Percentiles rank a stretch among this genome's conserved stretches.
Evolutionary conservation across 371 early-diverging fungal genomes (phyloP).

Genomic region (Neoconidiobolus thromboides): DNA sequence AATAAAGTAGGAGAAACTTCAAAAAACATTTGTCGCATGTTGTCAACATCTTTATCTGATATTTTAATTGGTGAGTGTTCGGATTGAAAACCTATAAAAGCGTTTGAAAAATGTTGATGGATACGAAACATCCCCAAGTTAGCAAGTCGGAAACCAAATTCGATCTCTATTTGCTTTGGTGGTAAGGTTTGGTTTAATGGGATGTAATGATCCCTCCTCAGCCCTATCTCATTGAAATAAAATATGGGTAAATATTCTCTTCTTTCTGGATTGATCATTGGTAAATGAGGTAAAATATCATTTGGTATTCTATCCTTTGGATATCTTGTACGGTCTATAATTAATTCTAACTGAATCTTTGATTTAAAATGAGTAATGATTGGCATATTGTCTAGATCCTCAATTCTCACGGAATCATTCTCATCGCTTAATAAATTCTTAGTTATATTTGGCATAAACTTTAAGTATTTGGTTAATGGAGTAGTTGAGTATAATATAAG

Average conservation of each 20-base stretch:
- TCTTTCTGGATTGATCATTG: not conserved
- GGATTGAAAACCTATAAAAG: not conserved
- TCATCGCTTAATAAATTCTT: too few relatives aligned
- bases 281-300: slow-evolving; percentile 2
- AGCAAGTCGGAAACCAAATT: slow-evolving; percentile 5
- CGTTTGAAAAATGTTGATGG: not conserved
- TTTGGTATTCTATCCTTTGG: slow-evolving; percentile 3
- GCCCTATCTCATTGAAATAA: slow-evolving; percentile 20
- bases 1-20: slow-evolving; percentile 26
- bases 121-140: slow-evolving; percentile 23
- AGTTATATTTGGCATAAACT: too few relatives aligned
- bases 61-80: slow-evolving; percentile 11
- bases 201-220: slow-evolving; percentile 12
- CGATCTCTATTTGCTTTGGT: not conserved
- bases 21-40: slow-evolving; percentile 23
- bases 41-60: slow-evolving; percentile 19
- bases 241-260: slow-evolving; percentile 17
- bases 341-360: slow-evolving; percentile 4
- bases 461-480: not conserved
- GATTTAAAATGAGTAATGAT: slow-evolving; percentile 1
- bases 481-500: not conserved
- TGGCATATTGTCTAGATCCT: not conserved
- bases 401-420: too few relatives aligned
- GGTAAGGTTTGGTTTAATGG: not conserved
- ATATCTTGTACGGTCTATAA: slow-evolving; percentile 9